These are phyloP conservation scores for Nicotiana knightiana DNA, from an alignment of 257 asterid genomes.

Conservation along the genomic window DNA sequence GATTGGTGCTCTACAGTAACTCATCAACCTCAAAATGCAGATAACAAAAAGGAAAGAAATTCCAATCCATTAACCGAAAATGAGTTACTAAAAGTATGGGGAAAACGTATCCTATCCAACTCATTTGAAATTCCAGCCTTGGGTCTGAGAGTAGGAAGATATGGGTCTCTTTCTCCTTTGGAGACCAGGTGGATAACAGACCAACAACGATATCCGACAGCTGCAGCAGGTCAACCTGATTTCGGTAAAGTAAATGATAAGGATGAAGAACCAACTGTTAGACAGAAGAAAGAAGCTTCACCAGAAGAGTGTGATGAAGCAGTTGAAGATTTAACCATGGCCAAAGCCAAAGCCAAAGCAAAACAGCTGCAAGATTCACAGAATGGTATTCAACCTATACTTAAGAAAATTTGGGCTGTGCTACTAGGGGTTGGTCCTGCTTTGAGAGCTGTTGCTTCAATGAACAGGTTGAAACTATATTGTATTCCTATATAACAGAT, in stretches of 20 bases:
- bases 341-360: conserved; percentile 86
- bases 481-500: neutral
- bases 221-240: conserved; percentile 59
- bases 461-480: conserved; percentile 69
- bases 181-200: conserved; percentile 46
- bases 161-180: conserved; percentile 31
- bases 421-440: conserved; percentile 94
- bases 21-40: conserved; percentile 29
- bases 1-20: conserved; percentile 30
- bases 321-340: conserved; percentile 84
- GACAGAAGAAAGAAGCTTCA: conserved; percentile 86
- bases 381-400: conserved; percentile 41
- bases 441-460: conserved; percentile 77
- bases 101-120: conserved; percentile 19
- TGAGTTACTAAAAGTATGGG: conserved; percentile 14
- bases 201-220: conserved; percentile 43
- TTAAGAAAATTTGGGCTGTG: conserved; percentile 71
- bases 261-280: conserved; percentile 45
- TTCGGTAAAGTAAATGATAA: conserved; percentile 40
- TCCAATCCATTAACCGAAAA: conserved; percentile 23
- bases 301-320: conserved; percentile 99
- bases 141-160: conserved; percentile 27
- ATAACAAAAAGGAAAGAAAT: conserved; percentile 28
- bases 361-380: conserved; percentile 79
- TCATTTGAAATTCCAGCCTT: conserved; percentile 25